Percentiles rank a stretch among this genome's conserved stretches.
Conservation (phyloP, 1,139 yeast species). For the Kodamaea fungicola region DNA sequence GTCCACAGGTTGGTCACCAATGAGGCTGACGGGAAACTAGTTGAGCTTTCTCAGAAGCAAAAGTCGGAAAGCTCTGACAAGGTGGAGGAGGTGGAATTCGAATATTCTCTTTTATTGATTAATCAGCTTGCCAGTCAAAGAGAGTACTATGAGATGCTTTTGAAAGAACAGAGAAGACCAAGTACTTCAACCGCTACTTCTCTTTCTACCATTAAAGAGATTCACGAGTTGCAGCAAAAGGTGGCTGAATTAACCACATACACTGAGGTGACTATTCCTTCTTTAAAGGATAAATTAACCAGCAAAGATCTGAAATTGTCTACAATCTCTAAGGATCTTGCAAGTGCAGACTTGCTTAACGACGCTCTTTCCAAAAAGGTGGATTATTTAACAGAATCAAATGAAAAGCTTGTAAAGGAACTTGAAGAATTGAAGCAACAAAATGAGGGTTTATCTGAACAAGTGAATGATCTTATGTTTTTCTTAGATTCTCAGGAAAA, state of each 20-base stretch:
- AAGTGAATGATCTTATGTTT: conserved; percentile 78
- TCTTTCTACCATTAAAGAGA: conserved; percentile 11
- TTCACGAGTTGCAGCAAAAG: conserved; percentile 32
- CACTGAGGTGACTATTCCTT: conserved; percentile 30
- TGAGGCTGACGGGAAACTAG: conserved; percentile 81
- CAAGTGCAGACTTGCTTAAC: conserved; percentile 42
- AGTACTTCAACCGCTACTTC: not conserved
- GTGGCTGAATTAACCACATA: conserved; percentile 28
- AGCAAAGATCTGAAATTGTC: conserved; percentile 32
- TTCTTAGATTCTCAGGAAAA: conserved; percentile 71
- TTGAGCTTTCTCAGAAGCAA: conserved; percentile 55
- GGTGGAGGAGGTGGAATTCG: conserved; percentile 60
- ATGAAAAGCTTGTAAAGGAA: conserved; percentile 22
- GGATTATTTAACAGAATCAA: conserved; percentile 42
- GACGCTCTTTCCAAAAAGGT: conserved; percentile 58
- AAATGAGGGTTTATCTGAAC: conserved; percentile 59
- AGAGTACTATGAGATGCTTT: conserved; percentile 69
- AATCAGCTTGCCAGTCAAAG: conserved; percentile 89
- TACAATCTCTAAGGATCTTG: conserved; percentile 26
- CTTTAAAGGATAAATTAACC: conserved; percentile 27
- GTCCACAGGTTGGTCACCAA: conserved; percentile 85
- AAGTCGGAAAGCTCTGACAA: conserved; percentile 22
- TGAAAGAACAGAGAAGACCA: conserved; percentile 38
- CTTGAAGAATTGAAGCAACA: conserved; percentile 27
- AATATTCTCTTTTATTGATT: conserved; percentile 73